Evolutionary conservation across 2,329 filamentous ascomycete species (phyloP).

Genomic region (Nothomitra cinnamomea): DNA sequence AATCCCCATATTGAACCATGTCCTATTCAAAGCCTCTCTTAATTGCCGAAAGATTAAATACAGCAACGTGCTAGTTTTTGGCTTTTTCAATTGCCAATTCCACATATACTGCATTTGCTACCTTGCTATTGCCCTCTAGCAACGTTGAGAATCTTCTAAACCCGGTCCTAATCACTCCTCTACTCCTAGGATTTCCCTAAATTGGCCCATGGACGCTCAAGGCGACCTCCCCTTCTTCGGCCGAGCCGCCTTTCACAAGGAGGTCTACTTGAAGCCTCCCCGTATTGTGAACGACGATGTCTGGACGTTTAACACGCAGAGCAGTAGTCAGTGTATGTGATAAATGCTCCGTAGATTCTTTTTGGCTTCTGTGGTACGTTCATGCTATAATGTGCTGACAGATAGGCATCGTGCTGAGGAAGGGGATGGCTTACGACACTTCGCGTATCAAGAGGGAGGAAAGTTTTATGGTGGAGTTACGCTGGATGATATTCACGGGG

Average conservation of each 20-base stretch:
- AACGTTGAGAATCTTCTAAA: not conserved
- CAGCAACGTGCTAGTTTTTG: slow-evolving; percentile 7
- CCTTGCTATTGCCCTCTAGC: no score
- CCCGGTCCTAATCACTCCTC: not conserved
- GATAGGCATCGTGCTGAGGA: no score
- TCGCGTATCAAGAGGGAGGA: slow-evolving; percentile 29
- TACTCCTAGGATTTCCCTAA: slow-evolving; percentile 34
- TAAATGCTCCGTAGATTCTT: not conserved
- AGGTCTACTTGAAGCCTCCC: slow-evolving; percentile 34
- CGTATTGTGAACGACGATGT: slow-evolving; percentile 42
- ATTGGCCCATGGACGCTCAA: slow-evolving; percentile 41
- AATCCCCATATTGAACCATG: slow-evolving; percentile 2
- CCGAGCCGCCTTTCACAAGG: slow-evolving; percentile 36
- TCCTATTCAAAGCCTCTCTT: not conserved
- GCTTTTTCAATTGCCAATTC: no score
- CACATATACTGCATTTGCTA: no score
- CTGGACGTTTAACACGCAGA: slow-evolving; percentile 41
- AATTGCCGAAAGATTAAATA: slow-evolving; percentile 7
- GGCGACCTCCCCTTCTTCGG: slow-evolving; percentile 35
- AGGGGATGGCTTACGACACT: slow-evolving; percentile 37
- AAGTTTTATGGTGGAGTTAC: slow-evolving; percentile 23
- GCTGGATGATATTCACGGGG: slow-evolving; percentile 24
- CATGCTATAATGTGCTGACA: no score
- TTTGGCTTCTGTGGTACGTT: no score
- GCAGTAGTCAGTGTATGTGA: slow-evolving; percentile 32